These are phyloP conservation scores for Ascochyta pisi DNA, from an alignment of 2,329 filamentous ascomycete species.

Conservation along the genomic window DNA sequence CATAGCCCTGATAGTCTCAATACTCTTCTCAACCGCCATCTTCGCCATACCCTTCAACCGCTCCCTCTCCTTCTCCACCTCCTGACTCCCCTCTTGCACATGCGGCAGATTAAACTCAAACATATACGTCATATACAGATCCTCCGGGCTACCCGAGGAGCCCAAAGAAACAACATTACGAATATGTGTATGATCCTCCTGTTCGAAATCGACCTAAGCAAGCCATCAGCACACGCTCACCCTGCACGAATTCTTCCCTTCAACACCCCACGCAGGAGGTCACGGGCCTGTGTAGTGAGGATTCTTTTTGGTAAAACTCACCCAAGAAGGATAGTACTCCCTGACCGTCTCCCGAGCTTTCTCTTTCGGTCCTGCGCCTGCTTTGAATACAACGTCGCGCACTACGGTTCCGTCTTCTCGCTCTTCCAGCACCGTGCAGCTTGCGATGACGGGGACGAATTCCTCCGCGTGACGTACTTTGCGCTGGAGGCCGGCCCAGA, in stretches of 20 bases:
- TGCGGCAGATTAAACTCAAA: conserved; percentile 53
- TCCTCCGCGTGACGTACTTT: conserved; percentile 56
- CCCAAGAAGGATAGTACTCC: conserved; percentile 51
- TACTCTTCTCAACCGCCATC: conserved; percentile 53
- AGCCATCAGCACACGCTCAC: too few species aligned
- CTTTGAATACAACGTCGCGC: conserved; percentile 51
- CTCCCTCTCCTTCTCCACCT: conserved; percentile 38
- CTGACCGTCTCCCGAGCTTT: conserved; percentile 50
- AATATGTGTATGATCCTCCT: conserved; percentile 52
- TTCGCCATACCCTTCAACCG: conserved; percentile 45
- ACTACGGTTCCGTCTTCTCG: conserved; percentile 43
- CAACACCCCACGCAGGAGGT: too few species aligned
- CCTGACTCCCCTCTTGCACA: conserved; percentile 45
- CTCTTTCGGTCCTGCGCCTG: conserved; percentile 35
- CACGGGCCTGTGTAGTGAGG: too few species aligned
- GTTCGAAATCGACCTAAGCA: conserved; percentile 54
- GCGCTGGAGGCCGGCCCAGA: conserved; percentile 56
- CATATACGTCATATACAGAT: conserved; percentile 55
- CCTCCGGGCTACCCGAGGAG: conserved; percentile 37
- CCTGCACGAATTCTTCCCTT: too few species aligned
- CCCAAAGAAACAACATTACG: conserved; percentile 55
- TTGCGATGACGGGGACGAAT: conserved; percentile 54
- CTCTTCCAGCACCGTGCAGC: conserved; percentile 52
- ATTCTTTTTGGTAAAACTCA: conserved; percentile 21
- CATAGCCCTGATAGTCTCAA: conserved; percentile 53